A percentile compares a stretch with the other conserved stretches of the same genome.
Conservation (phyloP, 768 basidiomycete genomes). For the Russula sp. region DNA sequence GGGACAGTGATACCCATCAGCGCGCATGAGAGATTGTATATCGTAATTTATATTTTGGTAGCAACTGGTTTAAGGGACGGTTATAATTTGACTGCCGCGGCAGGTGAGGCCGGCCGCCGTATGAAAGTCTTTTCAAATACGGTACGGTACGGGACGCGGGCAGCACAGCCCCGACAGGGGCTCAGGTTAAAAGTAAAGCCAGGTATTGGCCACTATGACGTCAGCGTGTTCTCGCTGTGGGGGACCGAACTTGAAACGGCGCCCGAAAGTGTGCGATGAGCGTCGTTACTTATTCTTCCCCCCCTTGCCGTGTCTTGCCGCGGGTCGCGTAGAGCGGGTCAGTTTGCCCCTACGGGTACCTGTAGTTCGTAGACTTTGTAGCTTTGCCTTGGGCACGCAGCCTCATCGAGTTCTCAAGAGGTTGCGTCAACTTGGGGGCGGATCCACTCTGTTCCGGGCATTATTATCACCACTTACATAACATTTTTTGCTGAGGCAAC, state of each 20-base stretch:
- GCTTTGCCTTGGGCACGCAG: neutral
- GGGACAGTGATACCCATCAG: conserved; percentile 3
- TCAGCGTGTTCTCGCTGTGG: conserved; percentile 19
- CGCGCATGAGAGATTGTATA: conserved; percentile 1
- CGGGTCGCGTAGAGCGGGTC: conserved; percentile 4
- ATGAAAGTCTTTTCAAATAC: neutral
- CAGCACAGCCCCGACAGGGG: conserved; percentile 10
- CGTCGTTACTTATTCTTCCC: too few relatives aligned
- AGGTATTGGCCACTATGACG: conserved; percentile 13
- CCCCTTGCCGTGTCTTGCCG: conserved; percentile 9
- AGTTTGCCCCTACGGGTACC: neutral
- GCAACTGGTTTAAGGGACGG: neutral
- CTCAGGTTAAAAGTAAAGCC: neutral
- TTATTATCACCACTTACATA: conserved; percentile 23
- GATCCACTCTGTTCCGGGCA: conserved; percentile 24
- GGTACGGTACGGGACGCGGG: too few relatives aligned
- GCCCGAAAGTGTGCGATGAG: conserved; percentile 9
- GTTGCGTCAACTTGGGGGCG: neutral
- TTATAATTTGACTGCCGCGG: conserved; percentile 20
- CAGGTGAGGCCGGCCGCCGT: neutral
- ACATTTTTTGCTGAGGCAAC: conserved; percentile 5
- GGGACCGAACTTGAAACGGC: conserved; percentile 26
- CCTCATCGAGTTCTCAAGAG: neutral
- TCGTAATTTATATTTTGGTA: neutral
- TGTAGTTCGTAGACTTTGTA: neutral